Evolutionary conservation across 23 red algal genomes (phyloP).

Genomic region (Porphyridium purpureum): DNA sequence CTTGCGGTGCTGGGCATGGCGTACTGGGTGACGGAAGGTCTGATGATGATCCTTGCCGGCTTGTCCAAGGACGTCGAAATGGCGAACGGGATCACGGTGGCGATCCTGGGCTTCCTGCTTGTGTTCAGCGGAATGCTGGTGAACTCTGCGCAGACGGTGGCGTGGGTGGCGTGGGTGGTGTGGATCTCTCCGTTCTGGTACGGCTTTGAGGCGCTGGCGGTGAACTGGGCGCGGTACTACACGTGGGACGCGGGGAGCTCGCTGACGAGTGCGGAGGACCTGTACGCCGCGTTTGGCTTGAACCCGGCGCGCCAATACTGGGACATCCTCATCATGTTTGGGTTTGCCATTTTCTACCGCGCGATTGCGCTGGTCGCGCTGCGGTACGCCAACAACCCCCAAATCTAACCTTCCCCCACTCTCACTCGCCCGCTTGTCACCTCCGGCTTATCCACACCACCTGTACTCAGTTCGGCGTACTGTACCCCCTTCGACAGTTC

Average conservation of each 20-base stretch:
- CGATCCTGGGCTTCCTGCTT: not conserved
- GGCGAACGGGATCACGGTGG: not conserved
- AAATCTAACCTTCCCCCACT: too few species aligned
- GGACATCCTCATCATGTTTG: not conserved
- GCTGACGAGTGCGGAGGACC: not conserved
- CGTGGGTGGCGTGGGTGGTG: not conserved
- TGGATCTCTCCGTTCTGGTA: constrained; percentile 2
- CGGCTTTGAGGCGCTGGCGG: not conserved
- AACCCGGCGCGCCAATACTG: not conserved
- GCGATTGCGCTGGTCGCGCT: not conserved
- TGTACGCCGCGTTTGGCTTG: not conserved
- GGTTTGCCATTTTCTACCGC: not conserved
- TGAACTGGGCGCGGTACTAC: not conserved
- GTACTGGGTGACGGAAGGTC: not conserved
- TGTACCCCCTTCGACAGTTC: too few species aligned
- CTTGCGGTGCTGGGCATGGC: not conserved
- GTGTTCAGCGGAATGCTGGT: not conserved
- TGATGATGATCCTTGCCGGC: not conserved
- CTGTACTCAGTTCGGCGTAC: too few species aligned
- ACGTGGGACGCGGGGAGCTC: not conserved
- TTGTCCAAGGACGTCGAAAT: not conserved
- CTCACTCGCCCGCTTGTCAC: too few species aligned
- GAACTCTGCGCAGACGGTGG: not conserved
- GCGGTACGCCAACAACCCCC: not conserved
- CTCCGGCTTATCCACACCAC: too few species aligned